Base-by-base conservation (phyloP, 2,329 filamentous ascomycete species). In the Cordyceps farinosa region DNA sequence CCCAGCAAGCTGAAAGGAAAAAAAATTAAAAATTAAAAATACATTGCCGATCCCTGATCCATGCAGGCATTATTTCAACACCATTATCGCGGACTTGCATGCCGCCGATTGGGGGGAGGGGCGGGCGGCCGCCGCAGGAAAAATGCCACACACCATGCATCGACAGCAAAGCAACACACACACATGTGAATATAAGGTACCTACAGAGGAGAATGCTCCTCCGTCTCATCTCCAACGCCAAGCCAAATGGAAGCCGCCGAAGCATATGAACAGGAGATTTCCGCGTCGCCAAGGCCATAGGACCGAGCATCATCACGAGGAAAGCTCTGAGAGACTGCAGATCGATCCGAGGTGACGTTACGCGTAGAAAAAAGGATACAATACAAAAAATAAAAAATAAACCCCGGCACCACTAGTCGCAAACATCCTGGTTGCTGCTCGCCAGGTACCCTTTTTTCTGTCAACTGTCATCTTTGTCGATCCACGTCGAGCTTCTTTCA, bases 221-320 rank as follows among this genome's bases (percentile, higher is more conserved):
- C 36, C 58, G 40, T 53, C 48, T 36, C 58, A 45, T 61, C 17
- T 44, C 47, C 27, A 40, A 29, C 48, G 58, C 58, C 58, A 61
- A 61, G 58, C 34, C 22, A 61, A 29, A 53, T 61, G 47, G 48
- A 61, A 61, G 58, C 48, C 29, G 27, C 58, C 58, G 38, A 36
- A 44, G 58, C 40, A 61, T 22, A 61, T 22, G 22, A 10, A 32
- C 17, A 32, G 27, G 45, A 22, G 45, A 52, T 45, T 61, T 27
- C 58, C 58, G 22, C 22, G 48, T 53, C 48, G 58, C 58, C 58
- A 61, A 61, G 58, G 22, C 57, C 34, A 17, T 22, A 22, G 22
- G 38, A 7, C 27, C 34, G 40, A 34, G 56, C 47, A 59, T n/a
- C 29, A 40, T 38, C 13, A 40, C 27, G 22, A 40, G 40, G 29